Base-by-base conservation (phyloP, 352 stramenopile species). In the Globisporangium emineosum region DNA sequence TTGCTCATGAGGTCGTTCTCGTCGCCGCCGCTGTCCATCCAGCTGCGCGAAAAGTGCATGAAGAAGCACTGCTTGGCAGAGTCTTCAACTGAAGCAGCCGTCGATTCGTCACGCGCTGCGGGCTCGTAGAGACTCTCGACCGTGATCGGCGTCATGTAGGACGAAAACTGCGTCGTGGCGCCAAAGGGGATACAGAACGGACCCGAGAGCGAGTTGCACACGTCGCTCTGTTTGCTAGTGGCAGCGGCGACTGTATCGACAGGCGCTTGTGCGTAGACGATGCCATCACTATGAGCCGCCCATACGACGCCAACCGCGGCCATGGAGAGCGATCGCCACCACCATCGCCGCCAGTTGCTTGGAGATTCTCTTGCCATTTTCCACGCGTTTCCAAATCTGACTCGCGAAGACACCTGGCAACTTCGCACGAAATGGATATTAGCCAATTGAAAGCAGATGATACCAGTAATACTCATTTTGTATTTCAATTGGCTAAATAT, bases 1-100 rank as follows among this genome's bases (percentile, higher is more conserved):
- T 85, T 72, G 60, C 68, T 83, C 73, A 88, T 75, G 47, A 91
- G 29, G 64, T 91, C 82, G 73, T 88, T 81, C 35, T 58, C 70
- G 33, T 88, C 77, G 30, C 79, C 79, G 12, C 78, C 76, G 8
- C 67, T 78, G 70, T 91, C 82, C 82, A 91, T 91, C 82, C 82
- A 91, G 52, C 70, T 87, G 32, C 70, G 62, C 25, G 72, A 35
- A 40, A 86, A 89, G 61, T 89, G 79, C 53, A 77, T 81, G 47
- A 91, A 91, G 62, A 90, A 89, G 57, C 82, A 91, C 45, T 66
- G 68, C 49, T 86, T 88, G 47, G 19, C 17, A 17, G 17, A 47
- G 15, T 21, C 37, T 45, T 23, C 75, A 13, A 7, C 12, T 9
- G 32, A 29, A 43, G 17, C 40, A 21, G 6, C 6, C 10, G 17